Base-by-base conservation (phyloP, 2,329 filamentous ascomycete genomes). In the Albophoma yamanashiensis region DNA sequence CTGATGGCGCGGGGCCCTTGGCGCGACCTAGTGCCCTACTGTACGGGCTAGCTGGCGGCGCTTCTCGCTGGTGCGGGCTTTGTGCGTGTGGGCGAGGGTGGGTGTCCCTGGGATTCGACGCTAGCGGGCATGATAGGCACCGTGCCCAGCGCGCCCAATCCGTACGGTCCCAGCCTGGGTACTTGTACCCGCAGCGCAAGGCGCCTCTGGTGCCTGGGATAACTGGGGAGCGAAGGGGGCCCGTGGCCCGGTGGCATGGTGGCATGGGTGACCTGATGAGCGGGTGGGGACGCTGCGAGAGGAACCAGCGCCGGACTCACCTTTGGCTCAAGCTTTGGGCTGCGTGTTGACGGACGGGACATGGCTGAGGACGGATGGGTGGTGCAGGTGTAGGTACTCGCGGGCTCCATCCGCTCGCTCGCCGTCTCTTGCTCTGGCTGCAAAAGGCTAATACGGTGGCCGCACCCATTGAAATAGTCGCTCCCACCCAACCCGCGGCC, bases 391-490 rank as follows among this genome's bases (percentile, higher is more conserved):
- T 31, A 31, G 34, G 34, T 36, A 36, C 36, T 38, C 36, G 36
- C 36, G 14, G 36, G 31, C 31, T 50, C 34, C 43, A 58, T 58
- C 27, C 43, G 31, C 9, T 52, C 15, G 47, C 27, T 52, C 25
- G 47, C 47, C 8, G 50, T n/a, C 50, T 34, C 50, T 53, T 36
- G 50, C 50, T 36, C 52, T 47, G 50, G 50, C 58, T 53, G 39
- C 50, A 56, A 59, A 43, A 45, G 58, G 58, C 52, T 59, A 55
- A 55, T 40, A 40, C 25, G 47, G 20, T 8, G 27, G 50, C 31
- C 50, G 50, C 50, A 36, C 60, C 65, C 68, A 74, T 75, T 72
- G 71, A 75, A 75, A 75, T 73, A 75, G 66, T 70, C 68, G 67
- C 70, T 69, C 69, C 71, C 71, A 64, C 73, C 74, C 68, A 47